These are phyloP conservation scores for Voacanga thouarsii DNA, from an alignment of 257 asterid species.

Conservation along the genomic window DNA sequence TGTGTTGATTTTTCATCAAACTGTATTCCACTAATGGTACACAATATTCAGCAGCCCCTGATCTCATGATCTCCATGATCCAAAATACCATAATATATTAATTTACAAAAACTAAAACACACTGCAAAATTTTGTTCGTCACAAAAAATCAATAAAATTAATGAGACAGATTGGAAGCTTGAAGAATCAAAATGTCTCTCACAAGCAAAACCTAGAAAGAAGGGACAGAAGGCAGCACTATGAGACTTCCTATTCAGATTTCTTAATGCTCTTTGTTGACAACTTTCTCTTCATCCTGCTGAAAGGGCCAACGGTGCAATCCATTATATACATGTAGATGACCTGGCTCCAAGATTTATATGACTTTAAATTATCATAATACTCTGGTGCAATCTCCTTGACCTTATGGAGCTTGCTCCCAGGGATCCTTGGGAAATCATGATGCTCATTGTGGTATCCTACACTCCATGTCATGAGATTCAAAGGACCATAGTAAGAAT, in stretches of 20 bases:
- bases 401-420: slow-evolving; percentile 86
- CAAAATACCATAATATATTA: neutral
- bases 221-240: neutral
- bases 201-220: neutral
- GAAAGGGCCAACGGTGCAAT: slow-evolving; percentile 73
- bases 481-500: slow-evolving; percentile 85
- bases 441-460: slow-evolving; percentile 97
- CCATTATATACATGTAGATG: slow-evolving; percentile 74
- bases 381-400: slow-evolving; percentile 92
- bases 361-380: slow-evolving; percentile 54
- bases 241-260: slow-evolving; percentile 38
- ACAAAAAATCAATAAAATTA: neutral
- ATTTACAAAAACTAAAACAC: neutral
- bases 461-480: slow-evolving; percentile 88
- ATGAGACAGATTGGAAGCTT: neutral
- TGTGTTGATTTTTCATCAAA: neutral
- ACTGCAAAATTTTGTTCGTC: neutral
- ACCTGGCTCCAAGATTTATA: slow-evolving; percentile 91
- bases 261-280: slow-evolving; percentile 36
- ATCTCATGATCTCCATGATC: neutral
- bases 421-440: slow-evolving; percentile 90
- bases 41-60: neutral
- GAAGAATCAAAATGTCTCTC: neutral
- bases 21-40: neutral
- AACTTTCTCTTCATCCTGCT: slow-evolving; percentile 85